Base-by-base conservation (phyloP, 192 early-diverging fungal species). In the Podila verticillata region DNA sequence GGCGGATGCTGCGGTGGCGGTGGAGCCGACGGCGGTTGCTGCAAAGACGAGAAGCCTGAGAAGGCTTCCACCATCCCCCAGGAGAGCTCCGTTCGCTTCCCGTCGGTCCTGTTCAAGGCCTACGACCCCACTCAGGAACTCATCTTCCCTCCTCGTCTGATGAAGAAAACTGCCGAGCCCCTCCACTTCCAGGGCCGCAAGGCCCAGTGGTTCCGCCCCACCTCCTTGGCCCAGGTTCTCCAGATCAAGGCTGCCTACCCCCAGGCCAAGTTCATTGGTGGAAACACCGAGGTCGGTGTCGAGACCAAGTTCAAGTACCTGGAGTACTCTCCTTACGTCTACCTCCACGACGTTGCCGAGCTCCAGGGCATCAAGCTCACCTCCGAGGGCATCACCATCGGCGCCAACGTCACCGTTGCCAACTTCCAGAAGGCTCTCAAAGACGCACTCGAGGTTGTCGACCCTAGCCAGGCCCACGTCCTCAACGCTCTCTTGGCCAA, bases 251-350 rank as follows among this genome's bases (percentile, higher is more conserved):
- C 80, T 9, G 66, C 68, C 30, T 85, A 88, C 65, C 94, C 95
- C 0, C 74, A 81, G 32, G 89, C 91, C n/a, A 94, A 93, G 83
- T 83, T 96, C 48, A 84, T 95, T 26, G 88, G 90, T 29, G 95
- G 95, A 29, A 96, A 94, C 88, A 94, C 93, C 61, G 91, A 93
- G 72, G 84, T 94, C 7, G 93, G 93, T 63, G 89, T 95, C 39
- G 93, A 96, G 70, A 88, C 89, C 57, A 89, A 88, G 66, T 89
- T 96, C 81, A 94, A 95, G 84, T 85, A 87, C 61, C 48, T 86
- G 65, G 78, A 89, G 20, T 95, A 92, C 69, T 84, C 87, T 1
- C 83, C 88, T 20, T 86, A 87, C 61, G 88, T 94, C 9, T 91
- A 86, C 78, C 85, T 89, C 51, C 83, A 84, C 64, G 94, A 95